Evolutionary conservation across 1,284 basidiomycete species (phyloP).

Genomic region (Ustilago loliicola): DNA sequence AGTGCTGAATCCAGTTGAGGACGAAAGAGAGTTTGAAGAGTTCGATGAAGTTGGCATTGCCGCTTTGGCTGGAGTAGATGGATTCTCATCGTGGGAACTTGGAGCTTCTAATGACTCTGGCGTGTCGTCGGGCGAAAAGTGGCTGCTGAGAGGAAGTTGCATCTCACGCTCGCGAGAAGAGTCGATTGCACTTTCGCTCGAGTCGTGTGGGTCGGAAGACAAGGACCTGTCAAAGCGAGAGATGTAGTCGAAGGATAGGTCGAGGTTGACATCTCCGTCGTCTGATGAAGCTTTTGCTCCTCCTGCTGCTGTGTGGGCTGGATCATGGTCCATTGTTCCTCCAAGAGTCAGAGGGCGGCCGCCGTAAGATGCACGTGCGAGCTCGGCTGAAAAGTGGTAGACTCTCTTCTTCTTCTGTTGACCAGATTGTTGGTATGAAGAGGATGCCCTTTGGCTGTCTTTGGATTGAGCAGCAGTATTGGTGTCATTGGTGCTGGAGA

Average conservation of each 20-base stretch:
- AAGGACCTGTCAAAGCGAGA: slow-evolving; percentile 46
- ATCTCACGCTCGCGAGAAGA: slow-evolving; percentile 21
- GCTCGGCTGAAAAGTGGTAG: slow-evolving; percentile 46
- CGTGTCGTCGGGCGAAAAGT: slow-evolving; percentile 35
- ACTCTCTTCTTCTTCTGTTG: slow-evolving; percentile 19
- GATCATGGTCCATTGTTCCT: slow-evolving; percentile 11
- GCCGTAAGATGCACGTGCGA: slow-evolving; percentile 35
- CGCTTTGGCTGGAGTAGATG: slow-evolving; percentile 10
- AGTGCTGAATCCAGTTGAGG: slow-evolving; percentile 2
- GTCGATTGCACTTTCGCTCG: slow-evolving; percentile 30
- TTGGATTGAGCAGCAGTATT: not conserved
- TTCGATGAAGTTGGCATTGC: not conserved
- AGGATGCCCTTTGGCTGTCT: slow-evolving; percentile 4
- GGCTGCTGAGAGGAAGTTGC: slow-evolving; percentile 16
- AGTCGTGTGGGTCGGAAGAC: slow-evolving; percentile 30
- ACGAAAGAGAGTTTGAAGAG: slow-evolving; percentile 7
- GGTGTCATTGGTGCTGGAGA: not conserved
- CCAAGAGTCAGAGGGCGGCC: slow-evolving; percentile 24
- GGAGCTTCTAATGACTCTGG: slow-evolving; percentile 20
- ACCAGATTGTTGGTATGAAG: not conserved
- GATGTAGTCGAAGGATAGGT: slow-evolving; percentile 60
- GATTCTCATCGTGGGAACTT: not conserved
- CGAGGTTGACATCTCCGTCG: slow-evolving; percentile 53
- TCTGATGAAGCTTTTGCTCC: slow-evolving; percentile 5
- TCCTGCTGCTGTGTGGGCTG: slow-evolving; percentile 14